phyloP scores from a whole-genome alignment of 371 early-diverging fungal genomes.

The Mucor sp. region DNA sequence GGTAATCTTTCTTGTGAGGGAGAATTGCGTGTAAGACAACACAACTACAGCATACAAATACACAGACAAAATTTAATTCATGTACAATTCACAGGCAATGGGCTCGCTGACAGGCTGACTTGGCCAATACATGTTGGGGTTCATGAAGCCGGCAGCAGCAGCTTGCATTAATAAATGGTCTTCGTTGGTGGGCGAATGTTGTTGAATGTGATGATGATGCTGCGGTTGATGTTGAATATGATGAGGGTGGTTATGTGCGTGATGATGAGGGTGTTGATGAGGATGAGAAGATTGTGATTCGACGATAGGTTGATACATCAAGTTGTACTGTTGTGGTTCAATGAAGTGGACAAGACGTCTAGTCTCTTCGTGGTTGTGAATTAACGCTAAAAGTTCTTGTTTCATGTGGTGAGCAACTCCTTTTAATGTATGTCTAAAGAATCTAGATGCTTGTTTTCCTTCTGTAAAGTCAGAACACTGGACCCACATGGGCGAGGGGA shows the following conservation, averaged over 20 bases:
- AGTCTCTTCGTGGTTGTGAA: constrained; percentile 39
- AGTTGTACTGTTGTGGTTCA: constrained; percentile 11
- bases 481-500: constrained; percentile 49
- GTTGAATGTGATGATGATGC: neutral
- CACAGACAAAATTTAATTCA: constrained; percentile 10
- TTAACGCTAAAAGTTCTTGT: constrained; percentile 48
- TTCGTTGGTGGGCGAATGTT: neutral
- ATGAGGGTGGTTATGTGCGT: neutral
- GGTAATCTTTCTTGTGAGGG: neutral
- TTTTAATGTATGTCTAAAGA: constrained; percentile 66
- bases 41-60: neutral
- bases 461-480: constrained; percentile 82
- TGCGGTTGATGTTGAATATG: neutral
- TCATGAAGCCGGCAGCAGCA: constrained; percentile 8
- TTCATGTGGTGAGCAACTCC: constrained; percentile 57
- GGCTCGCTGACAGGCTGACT: constrained; percentile 1
- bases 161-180: constrained; percentile 8
- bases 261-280: neutral
- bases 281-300: neutral
- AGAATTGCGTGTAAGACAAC: neutral
- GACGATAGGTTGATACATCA: neutral
- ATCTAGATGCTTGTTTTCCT: constrained; percentile 67
- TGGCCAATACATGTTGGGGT: constrained; percentile 20
- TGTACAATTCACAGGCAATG: constrained; percentile 22
- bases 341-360: constrained; percentile 44